Evolutionary conservation across 495 filamentous ascomycete genomes (phyloP).

Genomic region (Neurospora sp.): DNA sequence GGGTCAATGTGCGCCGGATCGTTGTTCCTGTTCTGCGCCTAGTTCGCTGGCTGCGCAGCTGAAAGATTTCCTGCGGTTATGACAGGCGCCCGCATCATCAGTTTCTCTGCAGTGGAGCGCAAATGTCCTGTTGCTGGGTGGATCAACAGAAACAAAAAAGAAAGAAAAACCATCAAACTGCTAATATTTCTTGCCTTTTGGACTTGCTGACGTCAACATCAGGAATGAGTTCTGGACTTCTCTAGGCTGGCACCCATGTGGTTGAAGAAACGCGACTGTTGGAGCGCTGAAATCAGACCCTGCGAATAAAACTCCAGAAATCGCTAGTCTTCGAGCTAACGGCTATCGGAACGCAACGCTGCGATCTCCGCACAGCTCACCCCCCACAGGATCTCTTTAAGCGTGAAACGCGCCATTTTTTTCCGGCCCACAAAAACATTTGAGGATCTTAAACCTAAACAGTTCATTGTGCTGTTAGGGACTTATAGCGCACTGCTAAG

Average conservation of each 20-base stretch:
- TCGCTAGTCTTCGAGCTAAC: background rate
- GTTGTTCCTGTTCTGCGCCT: background rate
- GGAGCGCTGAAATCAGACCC: background rate
- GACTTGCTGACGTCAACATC: background rate
- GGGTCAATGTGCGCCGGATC: background rate
- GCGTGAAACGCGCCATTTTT: too few relatives aligned
- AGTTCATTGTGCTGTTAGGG: too few relatives aligned
- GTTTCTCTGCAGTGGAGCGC: background rate
- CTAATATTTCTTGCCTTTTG: background rate
- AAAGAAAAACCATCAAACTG: background rate
- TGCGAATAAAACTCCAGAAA: background rate
- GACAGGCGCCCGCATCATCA: background rate
- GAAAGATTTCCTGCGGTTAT: background rate
- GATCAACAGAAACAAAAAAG: background rate
- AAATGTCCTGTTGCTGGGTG: background rate
- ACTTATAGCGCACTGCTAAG: too few relatives aligned
- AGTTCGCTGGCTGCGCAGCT: background rate
- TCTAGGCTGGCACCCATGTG: background rate
- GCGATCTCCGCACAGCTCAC: background rate
- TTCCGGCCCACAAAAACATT: too few relatives aligned
- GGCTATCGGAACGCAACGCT: background rate
- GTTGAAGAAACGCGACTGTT: background rate
- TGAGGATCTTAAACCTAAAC: too few relatives aligned
- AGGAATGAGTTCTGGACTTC: background rate
- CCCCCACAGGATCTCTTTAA: background rate